Evolutionary conservation across 1,139 yeast species (phyloP), one percentile per base, ranked within the genome.

Genomic region (Torulaspora globosa): DNA sequence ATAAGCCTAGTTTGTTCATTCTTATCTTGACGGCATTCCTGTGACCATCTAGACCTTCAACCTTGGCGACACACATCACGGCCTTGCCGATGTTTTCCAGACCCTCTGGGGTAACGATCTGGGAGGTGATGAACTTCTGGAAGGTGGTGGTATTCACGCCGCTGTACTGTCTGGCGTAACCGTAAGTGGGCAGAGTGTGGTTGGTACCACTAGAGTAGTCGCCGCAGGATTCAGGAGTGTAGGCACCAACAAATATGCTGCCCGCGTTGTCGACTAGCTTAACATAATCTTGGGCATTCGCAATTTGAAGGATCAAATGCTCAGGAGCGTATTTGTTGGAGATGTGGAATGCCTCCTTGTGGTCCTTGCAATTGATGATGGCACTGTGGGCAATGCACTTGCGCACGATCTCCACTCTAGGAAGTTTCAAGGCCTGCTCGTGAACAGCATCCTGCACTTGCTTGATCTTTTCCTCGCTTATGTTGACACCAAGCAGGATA

Each of bases 141-240:
- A 88, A 92, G 0, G 97, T 89, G 41, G 90, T 84, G 27, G 97
- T 90, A 70, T 92, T 92, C 49, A 90, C 97, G 48, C 99, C 99
- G 54, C 95, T 84, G 71, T 92, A 92, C 77, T 88, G 95, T 70
- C 89, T 83, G 40, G 99, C 97, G 64, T 92, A 92, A 42, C 99
- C 98, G 66, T 92, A 92, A 0, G 99, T 92, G 49, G 98, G 99
- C 60, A 92, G 76, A 0, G 98, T 92, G 70, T 90, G 97, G 74
- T 92, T 92, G 5, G 98, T 92, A 64, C 98, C 97, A 52, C 92
- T 82, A 1, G 97, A 89, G 71, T 92, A 94, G 69, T 94, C 98
- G 61, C 99, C 99, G 68, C 97, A 90, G 2, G 96, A 85, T 68
- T 92, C 99, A 38, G 98, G 98, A 3, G 96, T 85, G 66, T 85